Conservation (phyloP, 2,329 filamentous ascomycete species). For the Orbilia blumenaviensis region DNA sequence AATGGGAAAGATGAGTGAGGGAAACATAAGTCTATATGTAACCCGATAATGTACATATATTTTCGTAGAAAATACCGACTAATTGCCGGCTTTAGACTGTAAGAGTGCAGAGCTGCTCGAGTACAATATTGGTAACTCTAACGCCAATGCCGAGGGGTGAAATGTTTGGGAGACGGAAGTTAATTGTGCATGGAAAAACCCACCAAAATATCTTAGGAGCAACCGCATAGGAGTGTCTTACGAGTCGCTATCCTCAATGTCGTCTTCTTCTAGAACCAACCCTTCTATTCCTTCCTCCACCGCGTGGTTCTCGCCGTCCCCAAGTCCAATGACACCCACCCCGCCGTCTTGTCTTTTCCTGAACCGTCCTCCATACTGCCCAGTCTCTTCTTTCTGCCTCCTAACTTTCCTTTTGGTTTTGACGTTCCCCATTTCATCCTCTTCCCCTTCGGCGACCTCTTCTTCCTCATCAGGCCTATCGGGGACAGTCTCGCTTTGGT, state of each 20-base stretch:
- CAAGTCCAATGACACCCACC: constrained; percentile 56
- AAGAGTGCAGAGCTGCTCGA: too few species aligned
- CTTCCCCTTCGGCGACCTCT: constrained; percentile 63
- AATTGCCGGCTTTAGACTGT: too few species aligned
- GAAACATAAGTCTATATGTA: too few species aligned
- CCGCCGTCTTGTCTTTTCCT: constrained; percentile 60
- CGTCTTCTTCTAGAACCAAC: constrained; percentile 79
- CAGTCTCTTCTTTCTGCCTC: constrained; percentile 44
- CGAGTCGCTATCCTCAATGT: constrained; percentile 73
- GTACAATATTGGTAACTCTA: too few species aligned
- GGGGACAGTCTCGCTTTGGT: constrained; percentile 59
- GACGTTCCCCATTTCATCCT: constrained; percentile 54
- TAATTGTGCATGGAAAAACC: not conserved
- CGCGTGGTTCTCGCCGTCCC: constrained; percentile 58
- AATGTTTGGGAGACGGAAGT: not conserved
- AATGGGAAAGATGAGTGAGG: too few species aligned
- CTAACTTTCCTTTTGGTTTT: constrained; percentile 54
- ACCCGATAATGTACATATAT: too few species aligned
- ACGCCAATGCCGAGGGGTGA: too few species aligned
- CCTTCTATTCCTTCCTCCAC: constrained; percentile 68
- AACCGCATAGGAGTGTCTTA: not conserved
- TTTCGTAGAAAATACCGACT: too few species aligned
- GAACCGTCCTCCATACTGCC: constrained; percentile 46
- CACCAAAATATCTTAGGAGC: too few species aligned
- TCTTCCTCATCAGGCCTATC: constrained; percentile 59